phyloP scores from a whole-genome alignment of 2,329 filamentous ascomycete species.

The Penicillium sp. region DNA sequence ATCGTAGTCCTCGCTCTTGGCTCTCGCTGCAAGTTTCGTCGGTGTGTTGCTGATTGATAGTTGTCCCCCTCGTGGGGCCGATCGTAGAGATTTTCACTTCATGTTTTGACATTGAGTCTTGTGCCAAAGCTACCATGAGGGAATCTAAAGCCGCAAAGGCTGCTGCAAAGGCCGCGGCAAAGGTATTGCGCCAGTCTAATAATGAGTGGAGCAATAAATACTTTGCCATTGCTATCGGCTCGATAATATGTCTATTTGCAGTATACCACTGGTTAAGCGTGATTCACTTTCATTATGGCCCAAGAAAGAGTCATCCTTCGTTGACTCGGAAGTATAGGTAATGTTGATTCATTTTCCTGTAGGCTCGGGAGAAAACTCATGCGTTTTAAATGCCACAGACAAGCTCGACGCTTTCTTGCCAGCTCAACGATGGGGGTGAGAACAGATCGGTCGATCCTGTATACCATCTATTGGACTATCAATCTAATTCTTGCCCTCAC shows the following conservation, averaged over 20 bases:
- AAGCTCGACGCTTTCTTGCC: background rate
- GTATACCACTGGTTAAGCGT: constrained; percentile 12
- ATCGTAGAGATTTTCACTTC: too few species aligned
- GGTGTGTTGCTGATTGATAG: too few species aligned
- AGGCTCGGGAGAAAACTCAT: background rate
- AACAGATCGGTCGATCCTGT: constrained; percentile 7
- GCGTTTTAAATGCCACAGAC: background rate
- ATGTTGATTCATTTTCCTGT: too few species aligned
- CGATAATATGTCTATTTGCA: constrained; percentile 12
- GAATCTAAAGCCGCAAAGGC: too few species aligned
- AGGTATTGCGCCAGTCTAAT: background rate
- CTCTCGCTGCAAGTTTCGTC: too few species aligned
- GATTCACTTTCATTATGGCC: constrained; percentile 1
- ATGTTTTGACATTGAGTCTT: too few species aligned
- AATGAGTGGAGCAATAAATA: constrained; percentile 18
- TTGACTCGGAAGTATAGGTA: background rate
- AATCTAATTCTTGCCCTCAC: constrained; percentile 9
- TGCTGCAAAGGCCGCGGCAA: too few species aligned
- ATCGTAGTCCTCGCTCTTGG: too few species aligned
- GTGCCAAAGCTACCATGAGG: too few species aligned
- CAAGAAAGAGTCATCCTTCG: background rate
- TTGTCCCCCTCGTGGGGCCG: too few species aligned
- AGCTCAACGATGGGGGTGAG: background rate
- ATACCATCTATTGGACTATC: constrained; percentile 10
- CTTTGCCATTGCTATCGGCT: constrained; percentile 15